Evolutionary conservation across 2,329 filamentous ascomycete species (phyloP).

Genomic region (Hymenoscyphus scutula): DNA sequence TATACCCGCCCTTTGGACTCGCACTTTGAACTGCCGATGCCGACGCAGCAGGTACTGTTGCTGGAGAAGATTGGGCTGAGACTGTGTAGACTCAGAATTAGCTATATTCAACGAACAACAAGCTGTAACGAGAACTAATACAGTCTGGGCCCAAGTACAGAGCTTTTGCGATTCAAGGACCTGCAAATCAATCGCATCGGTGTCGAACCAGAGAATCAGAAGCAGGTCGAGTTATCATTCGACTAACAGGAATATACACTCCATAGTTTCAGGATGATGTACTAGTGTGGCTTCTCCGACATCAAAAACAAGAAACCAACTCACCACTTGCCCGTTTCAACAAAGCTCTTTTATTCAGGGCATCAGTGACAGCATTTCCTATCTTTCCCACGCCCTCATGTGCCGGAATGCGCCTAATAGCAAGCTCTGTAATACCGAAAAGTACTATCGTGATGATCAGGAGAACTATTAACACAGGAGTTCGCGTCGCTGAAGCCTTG

Average conservation of each 20-base stretch:
- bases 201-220: neutral
- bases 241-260: neutral
- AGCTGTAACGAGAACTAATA: neutral
- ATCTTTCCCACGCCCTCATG: slow-evolving; percentile 18
- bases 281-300: neutral
- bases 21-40: neutral
- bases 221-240: neutral
- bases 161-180: neutral
- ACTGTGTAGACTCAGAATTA: neutral
- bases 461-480: slow-evolving; percentile 16
- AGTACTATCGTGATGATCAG: slow-evolving; percentile 23
- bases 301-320: neutral
- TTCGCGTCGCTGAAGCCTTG: slow-evolving; percentile 19
- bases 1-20: neutral
- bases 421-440: slow-evolving; percentile 32
- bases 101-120: too few relatives aligned
- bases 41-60: neutral
- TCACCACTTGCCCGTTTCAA: slow-evolving; percentile 8
- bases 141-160: neutral
- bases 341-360: slow-evolving; percentile 8
- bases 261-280: neutral
- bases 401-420: slow-evolving; percentile 33
- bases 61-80: neutral
- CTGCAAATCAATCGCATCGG: neutral
- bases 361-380: slow-evolving; percentile 15